Base-by-base conservation (phyloP, 768 basidiomycete species). In the Tubosaeta sp. region DNA sequence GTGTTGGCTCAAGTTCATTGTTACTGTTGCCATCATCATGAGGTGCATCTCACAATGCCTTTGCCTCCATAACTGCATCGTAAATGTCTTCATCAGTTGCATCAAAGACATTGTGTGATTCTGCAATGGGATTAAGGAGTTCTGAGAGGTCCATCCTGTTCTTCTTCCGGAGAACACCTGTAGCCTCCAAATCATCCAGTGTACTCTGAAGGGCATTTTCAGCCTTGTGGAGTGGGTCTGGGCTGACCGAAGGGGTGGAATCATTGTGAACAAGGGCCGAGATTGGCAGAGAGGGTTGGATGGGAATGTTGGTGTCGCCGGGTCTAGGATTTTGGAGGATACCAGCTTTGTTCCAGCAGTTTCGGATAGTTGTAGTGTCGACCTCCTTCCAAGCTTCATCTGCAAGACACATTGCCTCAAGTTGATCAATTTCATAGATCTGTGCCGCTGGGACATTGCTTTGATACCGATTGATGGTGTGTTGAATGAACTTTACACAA, bases 41-140 rank as follows among this genome's bases (percentile, higher is more conserved):
- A 32, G 31, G 31, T 34, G 19, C 30, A 31, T 11, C 11, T 35
- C 44, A 16, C 3, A 24, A 6, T 14, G 25, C 24, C 24, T 25
- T 34, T 11, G 32, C 32, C 2, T 35, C 32, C 44, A 46, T 46
- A 21, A 46, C 32, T 4, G 16, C 21, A 6, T 36, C 11, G 9
- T 11, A 46, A 14, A 36, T 46, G n/a, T 46, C 45, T 7, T 46
- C 18, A 27, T 46, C 45, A 12, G 34, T 46, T 46, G 35, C 35
- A 1, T 35, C n/a, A 18, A 36, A 46, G 19, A 27, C n/a, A 7
- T 46, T 19, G 61, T 0, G 68, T 59, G 0, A 57, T 46, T 2
- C 52, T 3, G 21, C 19, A 2, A 21, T 13, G 0, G 35, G 40
- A 11, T 51, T 51, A 4, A 51, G 44, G 1, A 51, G 41, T 1